A percentile compares a stretch with the other conserved stretches of the same genome.
These are phyloP conservation scores for Tolypocladium tundrense DNA, from an alignment of 2,329 filamentous ascomycete species.

Conservation along the genomic window DNA sequence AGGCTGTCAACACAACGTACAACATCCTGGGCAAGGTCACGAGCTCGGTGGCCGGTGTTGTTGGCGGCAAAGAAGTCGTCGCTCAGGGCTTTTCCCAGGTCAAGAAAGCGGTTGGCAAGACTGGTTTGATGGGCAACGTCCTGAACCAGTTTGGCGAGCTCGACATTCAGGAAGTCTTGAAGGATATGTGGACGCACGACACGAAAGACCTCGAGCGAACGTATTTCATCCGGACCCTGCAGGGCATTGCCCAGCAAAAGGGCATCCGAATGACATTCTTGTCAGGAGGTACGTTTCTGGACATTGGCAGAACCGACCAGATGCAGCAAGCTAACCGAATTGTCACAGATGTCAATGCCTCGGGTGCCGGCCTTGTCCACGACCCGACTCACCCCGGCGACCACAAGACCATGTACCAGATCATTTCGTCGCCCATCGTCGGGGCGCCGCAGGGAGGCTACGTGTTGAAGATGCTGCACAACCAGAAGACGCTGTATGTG, in stretches of 20 bases:
- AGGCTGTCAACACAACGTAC: conserved; percentile 91
- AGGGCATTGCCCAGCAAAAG: conserved; percentile 92
- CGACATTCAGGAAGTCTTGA: conserved; percentile 84
- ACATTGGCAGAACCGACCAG: not conserved
- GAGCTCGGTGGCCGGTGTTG: conserved; percentile 87
- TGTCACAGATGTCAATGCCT: conserved; percentile 65
- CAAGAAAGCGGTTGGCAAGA: conserved; percentile 94
- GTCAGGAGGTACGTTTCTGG: conserved; percentile 56
- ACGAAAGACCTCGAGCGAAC: conserved; percentile 95
- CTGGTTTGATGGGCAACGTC: conserved; percentile 88
- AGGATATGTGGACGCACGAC: conserved; percentile 97
- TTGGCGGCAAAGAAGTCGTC: conserved; percentile 88
- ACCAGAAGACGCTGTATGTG: conserved; percentile 84
- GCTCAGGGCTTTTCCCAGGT: conserved; percentile 87
- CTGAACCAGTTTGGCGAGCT: conserved; percentile 95
- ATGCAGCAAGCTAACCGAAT: not conserved
- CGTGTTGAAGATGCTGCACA: conserved; percentile 90
- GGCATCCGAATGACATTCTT: conserved; percentile 94
- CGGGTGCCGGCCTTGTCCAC: conserved; percentile 86
- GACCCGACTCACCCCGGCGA: conserved; percentile 84
- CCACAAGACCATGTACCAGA: conserved; percentile 99
- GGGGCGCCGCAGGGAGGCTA: conserved; percentile 78
- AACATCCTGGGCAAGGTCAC: conserved; percentile 94
- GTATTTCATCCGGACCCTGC: conserved; percentile 89
- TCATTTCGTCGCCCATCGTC: conserved; percentile 88